Percentiles rank a stretch among this genome's conserved stretches.
Evolutionary conservation across 2,329 filamentous ascomycete genomes (phyloP).

Genomic region (Podosphaera fusca): DNA sequence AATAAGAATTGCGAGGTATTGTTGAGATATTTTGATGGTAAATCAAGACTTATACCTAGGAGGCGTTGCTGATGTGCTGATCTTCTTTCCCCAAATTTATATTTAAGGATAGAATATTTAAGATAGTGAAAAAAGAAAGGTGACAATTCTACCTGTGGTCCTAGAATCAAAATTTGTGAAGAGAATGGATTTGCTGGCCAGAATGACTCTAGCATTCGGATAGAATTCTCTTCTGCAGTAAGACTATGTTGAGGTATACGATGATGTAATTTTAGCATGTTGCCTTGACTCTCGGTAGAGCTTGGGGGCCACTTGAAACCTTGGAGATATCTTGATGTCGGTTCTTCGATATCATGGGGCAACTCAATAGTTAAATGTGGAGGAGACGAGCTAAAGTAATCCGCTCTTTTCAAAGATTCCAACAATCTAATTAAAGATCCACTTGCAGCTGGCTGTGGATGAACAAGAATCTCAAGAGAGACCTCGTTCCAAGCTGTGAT

Average conservation of each 20-base stretch:
- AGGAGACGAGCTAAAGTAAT: conserved; percentile 44
- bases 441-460: conserved; percentile 45
- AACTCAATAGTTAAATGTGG: conserved; percentile 73
- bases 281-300: conserved; percentile 19
- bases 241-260: conserved; percentile 39
- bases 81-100: conserved; percentile 40
- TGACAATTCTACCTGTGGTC: conserved; percentile 57
- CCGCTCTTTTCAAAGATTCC: conserved; percentile 48
- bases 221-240: conserved; percentile 45
- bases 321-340: conserved; percentile 38
- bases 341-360: conserved; percentile 42
- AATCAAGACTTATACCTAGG: conserved; percentile 58
- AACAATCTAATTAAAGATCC: conserved; percentile 58
- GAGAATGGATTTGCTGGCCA: conserved; percentile 44
- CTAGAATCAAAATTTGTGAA: conserved; percentile 66
- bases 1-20: conserved; percentile 30
- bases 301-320: conserved; percentile 43
- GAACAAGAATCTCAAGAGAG: conserved; percentile 62
- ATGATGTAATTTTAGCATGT: conserved; percentile 46
- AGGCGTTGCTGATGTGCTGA: conserved; percentile 30
- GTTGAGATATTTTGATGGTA: conserved; percentile 41
- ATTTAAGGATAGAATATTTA: conserved; percentile 54
- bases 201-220: conserved; percentile 66
- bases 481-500: conserved; percentile 50
- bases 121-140: conserved; percentile 70